Evolutionary conservation across 495 filamentous ascomycete species (phyloP), one percentile per base, ranked within the genome.

Genomic region (Pseudomonodictys pantanalensis): DNA sequence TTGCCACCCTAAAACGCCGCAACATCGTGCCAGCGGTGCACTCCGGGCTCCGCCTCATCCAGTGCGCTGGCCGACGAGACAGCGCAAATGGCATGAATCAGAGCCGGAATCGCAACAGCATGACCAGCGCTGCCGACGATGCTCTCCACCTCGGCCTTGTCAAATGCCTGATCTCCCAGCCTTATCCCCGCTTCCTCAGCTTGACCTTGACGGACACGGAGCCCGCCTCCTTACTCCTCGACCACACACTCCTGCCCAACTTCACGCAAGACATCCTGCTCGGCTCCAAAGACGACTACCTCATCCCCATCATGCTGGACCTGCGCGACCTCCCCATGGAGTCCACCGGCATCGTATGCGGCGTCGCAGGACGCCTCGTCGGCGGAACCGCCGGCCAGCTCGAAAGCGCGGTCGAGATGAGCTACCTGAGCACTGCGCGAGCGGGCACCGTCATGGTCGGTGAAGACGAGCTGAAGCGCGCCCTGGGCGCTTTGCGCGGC

Each of bases 311-410:
- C 59, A 92, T 88, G 60, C 80, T 98, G 2, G 91, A 97, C 64
- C 77, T 98, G 47, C 81, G 81, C 20, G 83, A 85, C 26, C 77
- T 97, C 2, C 90, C 92, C 1, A 78, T 91, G 22, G 92, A 96
- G 71, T 91, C 89, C 3, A 95, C 91, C 1, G 93, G 93, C 30
- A 96, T 97, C 52, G 90, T 97, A 32, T 95, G 90, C 64, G 92
- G 92, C 7, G 89, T 97, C 18, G 92, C 92, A 0, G 88, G 90
- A 12, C 81, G 82, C 59, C 77, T 96, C 38, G 88, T 89, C 1
- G 81, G 83, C 20, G 81, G 72, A 11, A 75, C 75, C 7, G 52
- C 39, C n/a, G 63, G 51, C 17, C 43, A 38, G 33, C 42, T 59
- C 44, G 54, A 68, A 42, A 48, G 78, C 55, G 79, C 80, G 20